Evolutionary conservation across 257 asterid species (phyloP).

Genomic region (Linderniella brevidens): DNA sequence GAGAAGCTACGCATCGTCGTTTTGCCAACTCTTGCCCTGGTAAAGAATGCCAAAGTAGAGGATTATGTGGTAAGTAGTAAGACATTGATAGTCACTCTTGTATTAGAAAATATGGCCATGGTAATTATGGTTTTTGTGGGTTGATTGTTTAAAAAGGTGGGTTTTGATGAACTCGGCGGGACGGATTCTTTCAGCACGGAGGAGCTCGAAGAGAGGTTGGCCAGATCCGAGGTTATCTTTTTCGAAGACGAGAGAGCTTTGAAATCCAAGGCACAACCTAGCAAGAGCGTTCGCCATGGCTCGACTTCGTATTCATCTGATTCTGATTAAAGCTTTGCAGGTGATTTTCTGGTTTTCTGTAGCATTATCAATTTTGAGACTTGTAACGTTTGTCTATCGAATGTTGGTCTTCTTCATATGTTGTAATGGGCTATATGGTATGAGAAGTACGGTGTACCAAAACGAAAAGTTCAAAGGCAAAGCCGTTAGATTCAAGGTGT

Average conservation of each 20-base stretch:
- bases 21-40: constrained; percentile 88
- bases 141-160: constrained; percentile 37
- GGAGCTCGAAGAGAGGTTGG: constrained; percentile 82
- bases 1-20: constrained; percentile 82
- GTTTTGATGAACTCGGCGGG: constrained; percentile 94
- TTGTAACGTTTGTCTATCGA: too few species aligned
- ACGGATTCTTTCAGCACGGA: constrained; percentile 83
- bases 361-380: too few species aligned
- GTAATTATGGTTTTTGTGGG: constrained; percentile 6
- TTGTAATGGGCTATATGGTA: too few species aligned
- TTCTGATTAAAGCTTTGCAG: constrained; percentile 35
- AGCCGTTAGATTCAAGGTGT: too few species aligned
- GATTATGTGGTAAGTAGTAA: constrained; percentile 64
- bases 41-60: constrained; percentile 86
- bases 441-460: too few species aligned
- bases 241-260: constrained; percentile 58
- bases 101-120: neutral
- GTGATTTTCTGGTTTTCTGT: neutral
- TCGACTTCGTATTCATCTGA: constrained; percentile 61
- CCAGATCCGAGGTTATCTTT: constrained; percentile 54
- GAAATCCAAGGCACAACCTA: constrained; percentile 32
- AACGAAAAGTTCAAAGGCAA: too few species aligned
- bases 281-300: constrained; percentile 58
- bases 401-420: too few species aligned
- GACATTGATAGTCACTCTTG: neutral